Percentiles rank a stretch among this genome's conserved stretches.
phyloP scores from a whole-genome alignment of 768 basidiomycete species.

The Suillus sp. region DNA sequence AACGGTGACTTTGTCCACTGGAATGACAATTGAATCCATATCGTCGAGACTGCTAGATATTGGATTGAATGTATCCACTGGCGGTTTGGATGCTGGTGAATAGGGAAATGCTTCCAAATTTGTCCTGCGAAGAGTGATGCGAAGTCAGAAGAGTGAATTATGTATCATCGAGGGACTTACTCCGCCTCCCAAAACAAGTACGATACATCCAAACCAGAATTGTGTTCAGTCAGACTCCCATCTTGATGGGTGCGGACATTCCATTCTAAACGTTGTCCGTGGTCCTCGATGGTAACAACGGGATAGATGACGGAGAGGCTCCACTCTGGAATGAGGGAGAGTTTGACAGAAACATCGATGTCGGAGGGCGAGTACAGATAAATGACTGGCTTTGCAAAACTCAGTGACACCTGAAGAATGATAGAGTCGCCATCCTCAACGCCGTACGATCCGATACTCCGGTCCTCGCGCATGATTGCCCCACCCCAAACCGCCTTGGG shows the following conservation, averaged over 20 bases:
- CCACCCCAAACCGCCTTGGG: not conserved
- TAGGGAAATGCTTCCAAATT: not conserved
- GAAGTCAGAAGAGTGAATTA: no score
- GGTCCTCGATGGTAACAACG: not conserved
- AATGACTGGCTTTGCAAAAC: conserved; percentile 1
- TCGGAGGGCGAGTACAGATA: conserved; percentile 7
- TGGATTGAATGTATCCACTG: not conserved
- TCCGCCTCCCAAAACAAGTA: not conserved
- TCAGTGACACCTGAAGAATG: not conserved
- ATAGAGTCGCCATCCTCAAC: not conserved
- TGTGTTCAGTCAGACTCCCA: not conserved
- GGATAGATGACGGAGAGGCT: conserved; percentile 2
- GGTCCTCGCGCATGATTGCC: not conserved
- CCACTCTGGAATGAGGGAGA: conserved; percentile 8
- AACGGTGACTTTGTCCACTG: not conserved
- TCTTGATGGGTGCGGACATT: not conserved
- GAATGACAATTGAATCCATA: not conserved
- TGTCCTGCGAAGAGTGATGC: not conserved
- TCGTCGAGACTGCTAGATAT: not conserved
- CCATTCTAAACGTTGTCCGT: not conserved
- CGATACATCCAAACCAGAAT: not conserved
- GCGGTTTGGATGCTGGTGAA: not conserved
- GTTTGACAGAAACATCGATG: not conserved
- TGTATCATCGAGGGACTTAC: not conserved
- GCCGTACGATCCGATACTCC: not conserved